Percentiles rank a stretch among this genome's conserved stretches.
Conservation (phyloP, 441 rosid genomes). For the Gossypium schwendimanii region DNA sequence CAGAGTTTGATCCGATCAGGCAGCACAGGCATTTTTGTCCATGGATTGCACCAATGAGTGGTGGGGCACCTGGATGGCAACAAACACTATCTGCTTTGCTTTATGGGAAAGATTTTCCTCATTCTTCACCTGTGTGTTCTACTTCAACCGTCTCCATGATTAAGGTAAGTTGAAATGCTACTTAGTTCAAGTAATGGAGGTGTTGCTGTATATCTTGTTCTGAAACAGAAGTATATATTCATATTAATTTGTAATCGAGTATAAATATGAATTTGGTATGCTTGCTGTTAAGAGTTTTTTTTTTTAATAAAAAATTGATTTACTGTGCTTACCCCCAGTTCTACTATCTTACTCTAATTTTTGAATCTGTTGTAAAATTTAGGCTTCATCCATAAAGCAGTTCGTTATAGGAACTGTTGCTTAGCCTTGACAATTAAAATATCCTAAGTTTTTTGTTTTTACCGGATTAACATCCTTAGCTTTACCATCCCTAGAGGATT, state of each 20-base stretch:
- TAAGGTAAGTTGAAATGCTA: slow-evolving; percentile 39
- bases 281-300: not conserved
- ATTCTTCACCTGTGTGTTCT: slow-evolving; percentile 28
- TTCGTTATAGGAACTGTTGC: not conserved
- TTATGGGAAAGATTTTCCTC: slow-evolving; percentile 37
- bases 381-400: not conserved
- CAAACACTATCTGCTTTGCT: slow-evolving; percentile 69
- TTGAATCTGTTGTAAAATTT: not conserved
- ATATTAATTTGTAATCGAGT: not conserved
- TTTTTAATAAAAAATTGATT: not conserved
- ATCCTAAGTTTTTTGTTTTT: not conserved
- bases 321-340: not conserved
- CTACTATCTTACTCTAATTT: not conserved
- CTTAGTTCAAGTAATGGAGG: not conserved
- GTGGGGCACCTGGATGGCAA: slow-evolving; percentile 69
- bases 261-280: not conserved
- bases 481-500: not conserved
- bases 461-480: not conserved
- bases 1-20: slow-evolving; percentile 81
- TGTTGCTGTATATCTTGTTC: not conserved
- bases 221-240: not conserved
- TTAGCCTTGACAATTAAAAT: not conserved
- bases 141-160: slow-evolving; percentile 45
- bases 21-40: slow-evolving; percentile 96
- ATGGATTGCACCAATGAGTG: slow-evolving; percentile 65